These are phyloP conservation scores for Annulohypoxylon moriforme DNA, from an alignment of 495 filamentous ascomycete genomes.

Conservation along the genomic window DNA sequence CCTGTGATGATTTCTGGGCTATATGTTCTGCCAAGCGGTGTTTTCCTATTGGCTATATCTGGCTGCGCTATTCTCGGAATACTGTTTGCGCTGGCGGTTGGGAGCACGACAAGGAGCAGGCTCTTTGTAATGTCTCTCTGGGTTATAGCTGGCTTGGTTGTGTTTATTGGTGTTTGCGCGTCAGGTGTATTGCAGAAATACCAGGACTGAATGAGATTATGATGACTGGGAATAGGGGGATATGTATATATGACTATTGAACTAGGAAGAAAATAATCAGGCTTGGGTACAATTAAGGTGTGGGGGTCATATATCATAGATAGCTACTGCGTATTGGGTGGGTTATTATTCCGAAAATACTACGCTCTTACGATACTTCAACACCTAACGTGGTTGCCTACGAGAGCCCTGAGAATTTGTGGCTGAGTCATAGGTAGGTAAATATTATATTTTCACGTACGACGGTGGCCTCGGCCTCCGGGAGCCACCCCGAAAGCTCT, in stretches of 20 bases:
- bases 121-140: not conserved
- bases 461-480: constrained; percentile 7
- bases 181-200: not conserved
- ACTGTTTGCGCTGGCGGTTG: not conserved
- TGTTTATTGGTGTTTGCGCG: not conserved
- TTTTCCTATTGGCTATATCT: not conserved
- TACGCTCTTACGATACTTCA: too few relatives aligned
- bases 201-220: not conserved
- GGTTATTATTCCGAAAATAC: too few relatives aligned
- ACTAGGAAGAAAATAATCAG: too few relatives aligned
- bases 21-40: not conserved
- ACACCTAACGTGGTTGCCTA: not conserved
- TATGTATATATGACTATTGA: not conserved
- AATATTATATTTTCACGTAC: too few relatives aligned
- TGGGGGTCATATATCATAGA: too few relatives aligned
- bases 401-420: too few relatives aligned
- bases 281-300: too few relatives aligned
- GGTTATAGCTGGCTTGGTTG: not conserved
- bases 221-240: not conserved
- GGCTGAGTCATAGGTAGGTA: too few relatives aligned
- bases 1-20: not conserved
- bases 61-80: not conserved
- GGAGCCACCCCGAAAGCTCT: not conserved
- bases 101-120: constrained; percentile 3
- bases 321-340: too few relatives aligned